These are phyloP conservation scores for Leccinum broughii DNA, from an alignment of 768 basidiomycete genomes.

Conservation along the genomic window DNA sequence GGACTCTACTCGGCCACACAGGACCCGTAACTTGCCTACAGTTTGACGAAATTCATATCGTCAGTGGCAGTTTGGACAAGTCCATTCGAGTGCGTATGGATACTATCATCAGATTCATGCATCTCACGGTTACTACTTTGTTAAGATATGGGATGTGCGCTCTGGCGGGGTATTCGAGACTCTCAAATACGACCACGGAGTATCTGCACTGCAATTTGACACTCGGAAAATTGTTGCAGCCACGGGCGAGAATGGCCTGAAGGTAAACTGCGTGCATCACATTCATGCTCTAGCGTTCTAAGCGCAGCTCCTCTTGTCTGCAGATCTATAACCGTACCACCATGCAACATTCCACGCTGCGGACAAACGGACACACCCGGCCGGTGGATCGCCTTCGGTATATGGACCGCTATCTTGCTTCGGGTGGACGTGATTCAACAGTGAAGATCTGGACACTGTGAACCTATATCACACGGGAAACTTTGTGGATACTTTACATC, in stretches of 20 bases:
- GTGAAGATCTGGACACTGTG: constrained; percentile 95
- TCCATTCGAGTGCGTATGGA: constrained; percentile 69
- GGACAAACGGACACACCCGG: constrained; percentile 90
- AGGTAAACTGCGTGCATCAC: constrained; percentile 48
- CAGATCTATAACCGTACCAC: constrained; percentile 95
- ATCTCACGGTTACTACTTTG: constrained; percentile 4
- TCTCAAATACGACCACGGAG: constrained; percentile 85
- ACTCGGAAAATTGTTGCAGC: constrained; percentile 91
- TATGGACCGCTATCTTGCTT: constrained; percentile 93
- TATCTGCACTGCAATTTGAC: constrained; percentile 94
- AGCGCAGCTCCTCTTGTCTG: not conserved
- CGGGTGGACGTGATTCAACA: constrained; percentile 82
- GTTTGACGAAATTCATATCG: constrained; percentile 94
- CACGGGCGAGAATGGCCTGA: constrained; percentile 89
- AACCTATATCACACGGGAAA: constrained; percentile 16
- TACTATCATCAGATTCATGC: not conserved
- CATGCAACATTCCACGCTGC: constrained; percentile 79
- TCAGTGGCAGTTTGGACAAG: constrained; percentile 92
- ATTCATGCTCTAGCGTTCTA: not conserved
- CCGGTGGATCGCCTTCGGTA: constrained; percentile 89
- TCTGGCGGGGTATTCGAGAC: constrained; percentile 87
- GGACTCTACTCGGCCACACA: constrained; percentile 90
- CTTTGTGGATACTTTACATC: constrained; percentile 16
- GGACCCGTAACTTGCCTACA: constrained; percentile 92
- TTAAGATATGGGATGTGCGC: constrained; percentile 94